Evolutionary conservation across 306 rosid genomes (phyloP).

Genomic region (Amphicarpaea edgeworthii): DNA sequence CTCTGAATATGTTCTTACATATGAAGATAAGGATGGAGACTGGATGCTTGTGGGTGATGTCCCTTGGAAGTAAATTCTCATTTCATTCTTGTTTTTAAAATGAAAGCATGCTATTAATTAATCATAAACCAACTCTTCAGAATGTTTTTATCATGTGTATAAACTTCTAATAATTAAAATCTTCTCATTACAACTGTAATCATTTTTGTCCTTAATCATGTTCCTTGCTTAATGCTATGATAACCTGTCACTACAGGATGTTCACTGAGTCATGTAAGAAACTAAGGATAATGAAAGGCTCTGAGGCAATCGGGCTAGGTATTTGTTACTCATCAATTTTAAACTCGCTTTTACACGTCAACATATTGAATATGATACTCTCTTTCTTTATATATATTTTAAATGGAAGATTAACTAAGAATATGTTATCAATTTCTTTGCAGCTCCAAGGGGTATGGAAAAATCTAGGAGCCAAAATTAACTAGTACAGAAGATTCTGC

Average conservation of each 20-base stretch:
- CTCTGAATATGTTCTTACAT: constrained; percentile 34
- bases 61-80: constrained; percentile 25
- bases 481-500: constrained; percentile 2
- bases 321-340: not conserved
- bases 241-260: constrained; percentile 37
- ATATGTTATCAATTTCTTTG: not conserved
- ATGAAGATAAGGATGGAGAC: constrained; percentile 30
- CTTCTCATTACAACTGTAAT: not conserved
- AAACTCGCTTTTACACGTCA: not conserved
- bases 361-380: not conserved
- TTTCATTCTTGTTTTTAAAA: not conserved
- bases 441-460: constrained; percentile 28
- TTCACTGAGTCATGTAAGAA: constrained; percentile 42
- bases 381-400: not conserved
- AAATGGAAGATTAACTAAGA: constrained; percentile 5
- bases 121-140: not conserved
- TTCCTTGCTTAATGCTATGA: not conserved
- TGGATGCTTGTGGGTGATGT: constrained; percentile 39
- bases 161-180: constrained; percentile 6
- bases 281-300: constrained; percentile 30
- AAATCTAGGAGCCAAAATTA: constrained; percentile 15
- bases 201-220: not conserved
- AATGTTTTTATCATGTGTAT: not conserved
- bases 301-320: constrained; percentile 30
- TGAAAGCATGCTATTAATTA: no score